A percentile compares a stretch with the other conserved stretches of the same genome.
These are phyloP conservation scores for Verticillium albo-atrum DNA, from an alignment of 2,329 filamentous ascomycete genomes.

Conservation along the genomic window DNA sequence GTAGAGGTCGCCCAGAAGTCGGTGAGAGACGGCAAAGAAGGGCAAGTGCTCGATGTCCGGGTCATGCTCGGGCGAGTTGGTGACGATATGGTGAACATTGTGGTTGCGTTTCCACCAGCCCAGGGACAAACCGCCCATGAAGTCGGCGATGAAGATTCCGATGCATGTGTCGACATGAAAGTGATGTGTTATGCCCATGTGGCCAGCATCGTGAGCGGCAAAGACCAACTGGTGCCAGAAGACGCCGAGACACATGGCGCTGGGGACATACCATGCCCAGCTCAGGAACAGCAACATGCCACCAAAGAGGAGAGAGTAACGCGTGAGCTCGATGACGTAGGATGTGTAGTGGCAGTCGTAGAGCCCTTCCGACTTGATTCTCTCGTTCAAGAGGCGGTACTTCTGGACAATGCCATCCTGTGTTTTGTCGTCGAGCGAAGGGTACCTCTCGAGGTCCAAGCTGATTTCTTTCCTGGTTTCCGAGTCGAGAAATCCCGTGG, in stretches of 20 bases:
- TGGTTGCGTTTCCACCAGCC: conserved; percentile 98
- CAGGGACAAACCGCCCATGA: conserved; percentile 79
- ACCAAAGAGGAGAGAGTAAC: conserved; percentile 66
- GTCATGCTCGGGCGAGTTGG: conserved; percentile 91
- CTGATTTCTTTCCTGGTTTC: conserved; percentile 71
- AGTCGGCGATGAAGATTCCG: conserved; percentile 87
- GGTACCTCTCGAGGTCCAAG: conserved; percentile 76
- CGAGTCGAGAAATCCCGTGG: conserved; percentile 65
- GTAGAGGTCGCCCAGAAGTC: conserved; percentile 66
- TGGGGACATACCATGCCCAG: conserved; percentile 62
- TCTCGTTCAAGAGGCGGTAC: conserved; percentile 73
- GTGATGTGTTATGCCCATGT: conserved; percentile 94
- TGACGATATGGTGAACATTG: conserved; percentile 95
- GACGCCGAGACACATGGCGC: conserved; percentile 70
- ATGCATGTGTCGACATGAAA: conserved; percentile 81
- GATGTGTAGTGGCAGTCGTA: conserved; percentile 81
- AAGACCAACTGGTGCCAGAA: conserved; percentile 97
- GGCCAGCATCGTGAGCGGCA: conserved; percentile 88
- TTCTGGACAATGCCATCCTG: conserved; percentile 74
- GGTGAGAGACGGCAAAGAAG: conserved; percentile 81
- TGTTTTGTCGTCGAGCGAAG: conserved; percentile 65
- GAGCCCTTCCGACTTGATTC: conserved; percentile 68
- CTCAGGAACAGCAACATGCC: conserved; percentile 58
- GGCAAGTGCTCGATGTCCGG: conserved; percentile 92
- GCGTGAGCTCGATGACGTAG: conserved; percentile 69